Base-by-base conservation (phyloP, 2,329 filamentous ascomycete genomes). In the Rutstroemia sp. region DNA sequence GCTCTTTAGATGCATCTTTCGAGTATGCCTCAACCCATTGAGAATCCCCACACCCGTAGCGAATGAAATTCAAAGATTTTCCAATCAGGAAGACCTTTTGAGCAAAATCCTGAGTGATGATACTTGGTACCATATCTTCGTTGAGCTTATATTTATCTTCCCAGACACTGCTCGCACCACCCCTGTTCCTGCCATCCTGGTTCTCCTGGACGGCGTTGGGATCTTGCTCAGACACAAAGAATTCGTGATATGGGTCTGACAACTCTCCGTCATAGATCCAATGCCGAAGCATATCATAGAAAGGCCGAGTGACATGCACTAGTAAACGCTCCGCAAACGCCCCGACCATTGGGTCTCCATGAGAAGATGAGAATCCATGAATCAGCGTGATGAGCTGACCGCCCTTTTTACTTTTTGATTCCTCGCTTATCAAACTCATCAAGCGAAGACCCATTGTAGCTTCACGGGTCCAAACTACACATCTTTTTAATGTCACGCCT, bases 211-310 rank as follows among this genome's bases (percentile, higher is more conserved):
- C 64, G 30, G 77, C 72, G 47, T 73, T 73, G 5, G 82, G 78
- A 52, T 85, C 81, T 64, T 92, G 89, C 69, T 96, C 90, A 19
- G 84, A 84, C 19, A 99, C 92, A 66, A 99, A 97, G 72, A 99
- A 99, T 68, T 99, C 94, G 56, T 84, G 80, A 67, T 92, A 96
- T 0, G 95, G 94, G 71, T 99, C 94, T n/a, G 89, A 91, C 14
- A 99, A 79, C 75, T 99, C 95, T 59, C 94, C 94, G 67, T 99
- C 92, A 68, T 99, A 99, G 51, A 99, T 96, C 94, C 94, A 99
- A 65, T 90, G 88, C 54, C 91, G 84, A 54, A 99, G 77, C 76
- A 99, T 96, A 66, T 95, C 89, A 70, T 99, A 99, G 69, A 99
- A 99, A 0, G 95, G 95, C 16, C 88, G 81, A 1, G 94, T 96